Conservation (phyloP, 1,284 basidiomycete genomes). For the Naganishia sp. region DNA sequence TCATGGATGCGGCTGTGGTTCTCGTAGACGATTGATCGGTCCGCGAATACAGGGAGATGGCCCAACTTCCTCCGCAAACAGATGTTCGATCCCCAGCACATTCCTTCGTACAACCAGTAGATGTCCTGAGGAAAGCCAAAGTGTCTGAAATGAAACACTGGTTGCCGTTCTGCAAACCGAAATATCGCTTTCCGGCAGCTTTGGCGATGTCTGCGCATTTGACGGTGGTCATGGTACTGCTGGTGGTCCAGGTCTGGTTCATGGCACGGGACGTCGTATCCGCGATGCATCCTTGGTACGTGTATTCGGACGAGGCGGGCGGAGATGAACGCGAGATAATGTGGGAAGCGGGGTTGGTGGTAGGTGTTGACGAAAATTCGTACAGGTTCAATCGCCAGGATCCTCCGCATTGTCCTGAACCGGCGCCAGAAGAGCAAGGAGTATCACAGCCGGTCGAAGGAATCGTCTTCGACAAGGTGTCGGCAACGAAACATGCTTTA, state of each 20-base stretch:
- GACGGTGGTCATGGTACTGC: slow-evolving; percentile 35
- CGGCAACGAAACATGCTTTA: slow-evolving; percentile 38
- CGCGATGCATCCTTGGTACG: slow-evolving; percentile 17
- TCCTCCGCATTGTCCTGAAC: slow-evolving; percentile 19
- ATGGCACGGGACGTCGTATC: slow-evolving; percentile 12
- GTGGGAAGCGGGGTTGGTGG: no score
- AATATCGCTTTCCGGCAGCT: slow-evolving; percentile 32
- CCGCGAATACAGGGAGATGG: slow-evolving; percentile 21
- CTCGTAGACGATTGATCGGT: no score
- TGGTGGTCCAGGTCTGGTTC: slow-evolving; percentile 21
- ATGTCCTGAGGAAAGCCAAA: slow-evolving; percentile 29
- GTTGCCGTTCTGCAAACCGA: slow-evolving; percentile 37
- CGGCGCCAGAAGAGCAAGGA: slow-evolving; percentile 18
- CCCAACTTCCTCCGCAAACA: slow-evolving; percentile 27
- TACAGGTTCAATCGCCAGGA: slow-evolving; percentile 18
- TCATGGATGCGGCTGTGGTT: no score
- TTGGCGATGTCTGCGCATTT: slow-evolving; percentile 28
- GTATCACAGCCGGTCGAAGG: no score
- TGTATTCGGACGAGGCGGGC: neutral
- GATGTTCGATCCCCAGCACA: slow-evolving; percentile 30
- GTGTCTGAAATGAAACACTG: slow-evolving; percentile 38
- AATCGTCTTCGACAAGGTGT: slow-evolving; percentile 25
- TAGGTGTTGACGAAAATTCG: neutral
- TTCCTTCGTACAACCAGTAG: slow-evolving; percentile 32
- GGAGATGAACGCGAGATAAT: no score